Evolutionary conservation across 768 basidiomycete genomes (phyloP).

Genomic region (Cantharellus anzutake): DNA sequence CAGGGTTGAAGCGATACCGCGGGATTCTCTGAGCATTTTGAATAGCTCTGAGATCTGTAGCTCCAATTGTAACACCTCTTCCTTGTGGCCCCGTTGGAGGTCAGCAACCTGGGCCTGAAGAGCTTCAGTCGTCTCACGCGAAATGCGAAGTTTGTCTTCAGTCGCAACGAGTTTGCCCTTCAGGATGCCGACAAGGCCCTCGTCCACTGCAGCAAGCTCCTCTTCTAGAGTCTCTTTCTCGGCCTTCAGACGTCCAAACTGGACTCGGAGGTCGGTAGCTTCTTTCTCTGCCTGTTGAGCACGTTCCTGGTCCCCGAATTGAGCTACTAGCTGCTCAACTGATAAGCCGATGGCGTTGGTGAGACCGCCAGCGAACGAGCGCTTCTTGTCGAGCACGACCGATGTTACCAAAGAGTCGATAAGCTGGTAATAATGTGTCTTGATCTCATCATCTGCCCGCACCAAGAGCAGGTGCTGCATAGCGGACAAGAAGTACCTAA

Average conservation of each 20-base stretch:
- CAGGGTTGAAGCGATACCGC: constrained; percentile 55
- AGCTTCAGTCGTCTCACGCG: constrained; percentile 56
- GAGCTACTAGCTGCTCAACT: constrained; percentile 71
- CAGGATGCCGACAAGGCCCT: constrained; percentile 67
- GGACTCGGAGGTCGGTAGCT: constrained; percentile 42
- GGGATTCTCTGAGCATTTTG: constrained; percentile 77
- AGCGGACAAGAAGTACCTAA: constrained; percentile 77
- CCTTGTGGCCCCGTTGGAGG: constrained; percentile 66
- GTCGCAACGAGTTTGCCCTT: constrained; percentile 48
- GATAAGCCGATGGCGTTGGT: constrained; percentile 76
- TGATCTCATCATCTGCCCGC: constrained; percentile 64
- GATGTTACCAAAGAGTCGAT: constrained; percentile 79
- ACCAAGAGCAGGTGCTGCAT: constrained; percentile 88
- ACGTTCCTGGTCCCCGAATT: constrained; percentile 79
- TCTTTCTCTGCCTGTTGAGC: constrained; percentile 66
- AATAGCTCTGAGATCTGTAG: constrained; percentile 87
- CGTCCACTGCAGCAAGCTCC: constrained; percentile 61
- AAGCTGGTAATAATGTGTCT: constrained; percentile 79
- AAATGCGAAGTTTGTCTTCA: constrained; percentile 62
- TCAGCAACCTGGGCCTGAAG: constrained; percentile 60
- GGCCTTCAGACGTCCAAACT: constrained; percentile 43
- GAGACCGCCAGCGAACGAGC: constrained; percentile 41
- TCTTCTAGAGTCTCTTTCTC: constrained; percentile 74
- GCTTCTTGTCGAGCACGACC: constrained; percentile 82
- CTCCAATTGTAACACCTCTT: constrained; percentile 74